Conservation (phyloP, 2,329 filamentous ascomycete species). For the Sarocladiaceae sp. region DNA sequence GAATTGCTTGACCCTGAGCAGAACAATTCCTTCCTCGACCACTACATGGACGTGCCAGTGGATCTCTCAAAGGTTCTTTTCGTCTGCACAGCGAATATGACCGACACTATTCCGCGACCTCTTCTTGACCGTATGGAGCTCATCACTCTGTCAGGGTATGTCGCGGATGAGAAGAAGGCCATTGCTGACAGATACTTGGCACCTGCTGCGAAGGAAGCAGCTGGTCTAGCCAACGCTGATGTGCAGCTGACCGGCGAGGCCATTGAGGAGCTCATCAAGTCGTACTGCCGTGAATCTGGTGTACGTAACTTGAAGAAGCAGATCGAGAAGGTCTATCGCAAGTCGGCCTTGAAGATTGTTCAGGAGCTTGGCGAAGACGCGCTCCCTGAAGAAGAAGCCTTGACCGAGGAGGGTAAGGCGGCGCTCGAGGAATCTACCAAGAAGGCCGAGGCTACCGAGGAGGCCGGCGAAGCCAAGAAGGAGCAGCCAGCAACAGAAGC, state of each 20-base stretch:
- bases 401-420: constrained; percentile 81
- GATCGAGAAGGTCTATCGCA: constrained; percentile 98
- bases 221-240: constrained; percentile 84
- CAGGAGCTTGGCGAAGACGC: constrained; percentile 86
- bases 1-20: constrained; percentile 96
- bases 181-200: constrained; percentile 92
- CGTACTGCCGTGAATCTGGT: constrained; percentile 94
- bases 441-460: constrained; percentile 54
- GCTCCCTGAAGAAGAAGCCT: constrained; percentile 72
- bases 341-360: constrained; percentile 95
- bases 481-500: constrained; percentile 24
- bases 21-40: constrained; percentile 94
- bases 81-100: constrained; percentile 98
- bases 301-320: constrained; percentile 98
- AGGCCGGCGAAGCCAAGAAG: constrained; percentile 21
- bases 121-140: constrained; percentile 97
- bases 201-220: constrained; percentile 90
- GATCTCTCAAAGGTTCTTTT: constrained; percentile 97
- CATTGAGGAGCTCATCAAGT: constrained; percentile 96
- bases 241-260: constrained; percentile 83
- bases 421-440: constrained; percentile 69
- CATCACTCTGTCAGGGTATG: constrained; percentile 93
- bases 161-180: constrained; percentile 97
- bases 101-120: constrained; percentile 92
- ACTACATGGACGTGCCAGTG: constrained; percentile 98